Percentiles rank a stretch among this genome's conserved stretches.
These are phyloP conservation scores for Aspergillus pseudonomiae DNA, from an alignment of 2,329 filamentous ascomycete species.

Conservation along the genomic window DNA sequence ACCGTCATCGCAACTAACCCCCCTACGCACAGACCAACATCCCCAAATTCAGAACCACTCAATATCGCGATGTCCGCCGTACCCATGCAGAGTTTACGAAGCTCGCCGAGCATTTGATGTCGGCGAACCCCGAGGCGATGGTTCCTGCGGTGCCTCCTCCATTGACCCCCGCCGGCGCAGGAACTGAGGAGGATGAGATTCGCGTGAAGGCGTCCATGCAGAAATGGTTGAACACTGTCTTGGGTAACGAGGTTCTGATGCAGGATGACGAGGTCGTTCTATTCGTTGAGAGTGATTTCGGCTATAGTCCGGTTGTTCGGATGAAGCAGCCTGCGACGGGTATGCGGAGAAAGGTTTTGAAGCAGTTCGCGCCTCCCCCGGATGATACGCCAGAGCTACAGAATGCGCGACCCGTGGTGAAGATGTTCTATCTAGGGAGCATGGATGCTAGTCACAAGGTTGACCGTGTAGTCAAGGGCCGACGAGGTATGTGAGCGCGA, in stretches of 20 bases:
- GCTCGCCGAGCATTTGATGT: conserved; percentile 93
- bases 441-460: conserved; percentile 99
- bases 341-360: conserved; percentile 90
- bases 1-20: conserved; percentile 7
- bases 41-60: conserved; percentile 95
- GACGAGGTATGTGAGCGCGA: conserved; percentile 68
- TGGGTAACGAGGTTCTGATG: conserved; percentile 88
- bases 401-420: conserved; percentile 85
- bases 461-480: conserved; percentile 87
- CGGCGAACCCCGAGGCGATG: conserved; percentile 93
- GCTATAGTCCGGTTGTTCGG: conserved; percentile 92
- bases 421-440: conserved; percentile 90
- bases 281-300: conserved; percentile 98
- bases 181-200: conserved; percentile 92
- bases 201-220: conserved; percentile 89
- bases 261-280: conserved; percentile 95
- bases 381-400: conserved; percentile 96
- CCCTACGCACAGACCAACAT: conserved; percentile 76
- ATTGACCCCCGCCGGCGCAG: conserved; percentile 89
- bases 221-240: conserved; percentile 92
- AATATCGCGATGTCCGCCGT: conserved; percentile 95
- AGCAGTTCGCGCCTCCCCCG: conserved; percentile 96
- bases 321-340: conserved; percentile 97
- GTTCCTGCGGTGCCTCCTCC: conserved; percentile 94
- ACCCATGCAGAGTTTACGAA: conserved; percentile 96